phyloP scores from a whole-genome alignment of 2,329 filamentous ascomycete species.

The Penicillium freii region DNA sequence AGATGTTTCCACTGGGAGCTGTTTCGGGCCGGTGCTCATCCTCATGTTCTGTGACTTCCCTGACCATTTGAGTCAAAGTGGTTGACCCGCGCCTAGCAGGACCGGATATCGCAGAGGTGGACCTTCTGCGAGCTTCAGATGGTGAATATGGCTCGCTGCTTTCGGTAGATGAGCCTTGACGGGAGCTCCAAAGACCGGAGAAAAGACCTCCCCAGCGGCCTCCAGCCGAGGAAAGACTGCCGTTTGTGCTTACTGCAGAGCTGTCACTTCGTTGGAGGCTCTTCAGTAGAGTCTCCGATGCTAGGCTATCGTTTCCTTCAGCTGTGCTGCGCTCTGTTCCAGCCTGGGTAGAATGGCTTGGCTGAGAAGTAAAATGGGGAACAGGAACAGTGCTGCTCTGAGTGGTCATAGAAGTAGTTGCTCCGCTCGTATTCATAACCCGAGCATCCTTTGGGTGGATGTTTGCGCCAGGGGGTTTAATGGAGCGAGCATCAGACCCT shows the following conservation, averaged over 20 bases:
- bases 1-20: constrained; percentile 35
- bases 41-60: constrained; percentile 27
- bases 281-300: constrained; percentile 55
- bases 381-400: constrained; percentile 52
- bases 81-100: constrained; percentile 27
- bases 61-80: constrained; percentile 37
- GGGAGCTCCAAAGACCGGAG: constrained; percentile 55
- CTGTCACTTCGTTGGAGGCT: constrained; percentile 55
- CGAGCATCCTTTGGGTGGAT: constrained; percentile 47
- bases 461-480: constrained; percentile 43
- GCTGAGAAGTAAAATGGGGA: constrained; percentile 52
- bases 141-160: constrained; percentile 26
- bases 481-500: constrained; percentile 46
- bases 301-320: constrained; percentile 44
- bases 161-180: constrained; percentile 49
- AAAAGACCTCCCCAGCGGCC: constrained; percentile 58
- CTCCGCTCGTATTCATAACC: constrained; percentile 49
- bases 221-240: constrained; percentile 46
- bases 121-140: constrained; percentile 29
- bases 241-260: constrained; percentile 46
- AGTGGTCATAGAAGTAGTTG: constrained; percentile 53
- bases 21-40: constrained; percentile 21
- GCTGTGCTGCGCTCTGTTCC: constrained; percentile 23
- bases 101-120: constrained; percentile 28
- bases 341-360: constrained; percentile 31